Evolutionary conservation across 2,329 filamentous ascomycete genomes (phyloP), one percentile per base, ranked within the genome.

Genomic region (Catunica adiposa): DNA sequence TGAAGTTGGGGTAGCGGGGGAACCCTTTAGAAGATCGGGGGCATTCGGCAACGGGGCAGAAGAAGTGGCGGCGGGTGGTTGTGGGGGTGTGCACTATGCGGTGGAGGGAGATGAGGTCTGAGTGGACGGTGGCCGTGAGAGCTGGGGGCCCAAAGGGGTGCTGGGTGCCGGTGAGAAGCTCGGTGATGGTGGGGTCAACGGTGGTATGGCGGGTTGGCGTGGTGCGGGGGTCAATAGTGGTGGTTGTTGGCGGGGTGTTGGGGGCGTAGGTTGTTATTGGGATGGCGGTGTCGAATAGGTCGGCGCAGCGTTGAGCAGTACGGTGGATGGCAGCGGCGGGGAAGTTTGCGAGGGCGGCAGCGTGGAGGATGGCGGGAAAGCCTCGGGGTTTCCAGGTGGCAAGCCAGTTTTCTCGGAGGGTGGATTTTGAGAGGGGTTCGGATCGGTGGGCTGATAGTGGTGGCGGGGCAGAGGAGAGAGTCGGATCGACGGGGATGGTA

Each of bases 321-420:
- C 86, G 78, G 54, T 80, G 76, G 11, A 96, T 68, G 0, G 81
- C 83, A 1, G 70, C 66, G 0, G 73, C 67, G 1, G 84, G 71
- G 67, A 89, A 89, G 0, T 85, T 87, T 1, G 78, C 78, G 52
- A 94, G 69, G 0, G 86, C 77, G 2, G 90, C 90, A 0, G 88
- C 74, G 0, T 86, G 86, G 26, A 96, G 69, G 1, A 96, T 77
- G 61, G 94, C 86, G 61, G 81, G 84, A 90, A 90, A 97, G 68
- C 94, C 85, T 22, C 85, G 77, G 11, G 80, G 69, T 14, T 66
- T 72, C 64, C 66, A 73, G 47, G 65, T 62, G 1, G 62, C 60
- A 2, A 67, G 62, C 55, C 57, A 56, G 56, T 64, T 62, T 37
- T 64, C 61, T 15, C 60, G 61, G n/a, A 34, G 23, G 15, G 4